phyloP scores from a whole-genome alignment of 192 early-diverging fungal species.

The Backusella macrospora region DNA sequence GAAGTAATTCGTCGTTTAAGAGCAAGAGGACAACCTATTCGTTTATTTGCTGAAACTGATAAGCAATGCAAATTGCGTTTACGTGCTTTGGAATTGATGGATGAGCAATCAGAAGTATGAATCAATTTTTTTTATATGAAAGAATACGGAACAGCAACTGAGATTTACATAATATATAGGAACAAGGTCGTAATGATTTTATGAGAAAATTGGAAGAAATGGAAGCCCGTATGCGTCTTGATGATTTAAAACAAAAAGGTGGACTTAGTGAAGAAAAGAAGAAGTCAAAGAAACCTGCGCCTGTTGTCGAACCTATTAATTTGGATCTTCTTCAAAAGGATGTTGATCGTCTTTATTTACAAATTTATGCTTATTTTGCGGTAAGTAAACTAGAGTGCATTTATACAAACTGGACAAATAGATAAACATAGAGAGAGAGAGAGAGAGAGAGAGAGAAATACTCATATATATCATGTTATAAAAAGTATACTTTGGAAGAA shows the following conservation, averaged over 20 bases:
- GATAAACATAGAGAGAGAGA: background rate
- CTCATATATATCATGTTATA: background rate
- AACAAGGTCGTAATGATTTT: conserved; percentile 90
- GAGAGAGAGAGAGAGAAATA: background rate
- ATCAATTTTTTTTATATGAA: background rate
- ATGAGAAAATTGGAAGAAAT: conserved; percentile 79
- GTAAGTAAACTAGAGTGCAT: conserved; percentile 18
- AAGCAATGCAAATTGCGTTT: conserved; percentile 77
- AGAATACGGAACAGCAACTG: background rate
- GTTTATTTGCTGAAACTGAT: conserved; percentile 91
- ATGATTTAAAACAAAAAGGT: conserved; percentile 65
- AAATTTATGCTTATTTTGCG: conserved; percentile 86
- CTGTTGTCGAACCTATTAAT: conserved; percentile 65
- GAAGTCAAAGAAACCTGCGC: conserved; percentile 48
- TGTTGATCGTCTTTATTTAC: conserved; percentile 68
- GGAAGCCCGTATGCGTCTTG: conserved; percentile 76
- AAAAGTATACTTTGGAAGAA: conserved; percentile 71
- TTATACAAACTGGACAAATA: background rate
- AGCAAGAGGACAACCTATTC: conserved; percentile 85
- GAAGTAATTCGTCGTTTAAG: conserved; percentile 84
- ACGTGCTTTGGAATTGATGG: conserved; percentile 76
- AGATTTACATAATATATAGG: background rate
- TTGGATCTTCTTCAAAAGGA: conserved; percentile 77
- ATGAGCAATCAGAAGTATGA: conserved; percentile 67
- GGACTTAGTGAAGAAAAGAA: conserved; percentile 52